Evolutionary conservation across 306 rosid genomes (phyloP).

Genomic region (Acacia acuminata): DNA sequence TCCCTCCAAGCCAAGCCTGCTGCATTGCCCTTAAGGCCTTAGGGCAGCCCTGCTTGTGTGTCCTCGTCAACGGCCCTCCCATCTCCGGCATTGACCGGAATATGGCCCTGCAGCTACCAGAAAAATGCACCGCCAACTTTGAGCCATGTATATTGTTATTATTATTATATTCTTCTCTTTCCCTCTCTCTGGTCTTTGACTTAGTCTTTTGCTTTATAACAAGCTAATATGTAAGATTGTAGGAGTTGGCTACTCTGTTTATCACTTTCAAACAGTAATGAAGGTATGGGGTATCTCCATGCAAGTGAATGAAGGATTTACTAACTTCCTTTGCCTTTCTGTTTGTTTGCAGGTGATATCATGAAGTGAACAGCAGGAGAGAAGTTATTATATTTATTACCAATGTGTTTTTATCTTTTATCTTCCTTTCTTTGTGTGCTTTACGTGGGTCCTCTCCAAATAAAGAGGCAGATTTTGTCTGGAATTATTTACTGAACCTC

Average conservation of each 20-base stretch:
- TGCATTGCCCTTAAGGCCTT: constrained; percentile 70
- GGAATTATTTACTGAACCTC: neutral
- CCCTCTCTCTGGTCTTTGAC: neutral
- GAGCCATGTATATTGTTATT: constrained; percentile 57
- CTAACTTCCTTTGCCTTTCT: neutral
- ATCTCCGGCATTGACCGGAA: constrained; percentile 81
- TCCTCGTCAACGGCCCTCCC: constrained; percentile 74
- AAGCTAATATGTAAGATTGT: neutral
- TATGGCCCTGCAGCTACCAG: constrained; percentile 79
- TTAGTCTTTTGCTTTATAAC: neutral
- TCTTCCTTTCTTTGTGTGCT: neutral
- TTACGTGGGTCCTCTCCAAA: constrained; percentile 19
- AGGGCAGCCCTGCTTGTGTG: constrained; percentile 86
- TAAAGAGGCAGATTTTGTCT: constrained; percentile 18
- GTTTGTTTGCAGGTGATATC: constrained; percentile 54
- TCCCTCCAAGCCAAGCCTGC: constrained; percentile 69
- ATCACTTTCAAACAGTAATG: neutral
- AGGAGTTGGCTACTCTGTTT: too few relatives aligned
- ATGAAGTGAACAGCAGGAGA: constrained; percentile 39
- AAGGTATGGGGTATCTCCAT: neutral
- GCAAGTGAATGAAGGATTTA: neutral
- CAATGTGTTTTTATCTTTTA: neutral
- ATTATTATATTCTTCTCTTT: neutral
- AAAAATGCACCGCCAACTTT: constrained; percentile 68
- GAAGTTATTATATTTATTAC: constrained; percentile 14